Base-by-base conservation (phyloP, 78 protist genomes). In the Monosiga brevicollis region DNA sequence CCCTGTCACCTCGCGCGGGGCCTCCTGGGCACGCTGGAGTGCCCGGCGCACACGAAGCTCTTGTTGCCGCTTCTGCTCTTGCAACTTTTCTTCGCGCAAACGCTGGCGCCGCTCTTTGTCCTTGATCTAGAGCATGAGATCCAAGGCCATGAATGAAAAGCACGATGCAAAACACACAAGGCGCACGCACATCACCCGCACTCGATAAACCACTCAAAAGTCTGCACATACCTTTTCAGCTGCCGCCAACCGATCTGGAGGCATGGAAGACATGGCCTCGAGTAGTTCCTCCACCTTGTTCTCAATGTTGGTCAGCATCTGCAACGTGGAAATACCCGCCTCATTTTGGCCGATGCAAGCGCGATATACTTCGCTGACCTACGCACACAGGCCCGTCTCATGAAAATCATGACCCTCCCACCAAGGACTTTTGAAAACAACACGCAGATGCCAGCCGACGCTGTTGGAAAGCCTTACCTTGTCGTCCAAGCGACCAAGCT, bases 281-380 rank as follows among this genome's bases (percentile, higher is more conserved):
- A 74, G 15, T 36, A 74, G 78, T 20, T 74, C 78, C 78, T 74
- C 78, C 37, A 74, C 42, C 22, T 41, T 2, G 22, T 74, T 74
- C 41, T 74, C 78, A 74, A 74, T 74, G 78, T 74, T 74, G 9
- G 78, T 74, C 37, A 74, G 41, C 78, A 74, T 74, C 36, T 74
- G 78, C 39, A 74, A 29, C 41, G 78, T 74, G 42, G 42, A 15
- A 29, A 74, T 37, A 20, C 36, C 11, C 42, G 78, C 78, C 41
- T 74, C 78, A 29, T 74, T 74, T 24, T 74, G 42, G 41, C 78
- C 78, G 26, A 74, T 37, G 41, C 78, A 74, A 29, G 32, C 11
- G 26, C 9, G 9, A 29, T 74, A 37, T 10, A 74, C 78, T 1
- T 74, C 78, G n/a, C n/a, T n/a, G n/a, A n/a, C n/a, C n/a, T n/a